phyloP scores from a whole-genome alignment of 2,329 filamentous ascomycete species.

The Ophiostoma himal-ulmi region DNA sequence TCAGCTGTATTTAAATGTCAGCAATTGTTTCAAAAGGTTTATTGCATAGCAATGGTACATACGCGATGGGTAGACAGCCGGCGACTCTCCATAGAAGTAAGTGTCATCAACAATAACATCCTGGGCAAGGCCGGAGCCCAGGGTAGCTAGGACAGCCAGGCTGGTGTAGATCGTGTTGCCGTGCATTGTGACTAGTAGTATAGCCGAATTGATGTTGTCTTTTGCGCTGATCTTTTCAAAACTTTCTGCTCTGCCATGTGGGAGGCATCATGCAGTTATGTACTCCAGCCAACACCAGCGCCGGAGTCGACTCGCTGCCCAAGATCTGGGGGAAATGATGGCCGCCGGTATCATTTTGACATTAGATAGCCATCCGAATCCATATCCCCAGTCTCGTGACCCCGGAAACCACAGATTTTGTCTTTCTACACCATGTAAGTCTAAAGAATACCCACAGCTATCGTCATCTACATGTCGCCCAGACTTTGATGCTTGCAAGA shows the following conservation, averaged over 20 bases:
- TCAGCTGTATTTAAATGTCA: constrained; percentile 28
- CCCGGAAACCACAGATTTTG: neutral
- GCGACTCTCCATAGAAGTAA: constrained; percentile 47
- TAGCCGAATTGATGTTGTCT: neutral
- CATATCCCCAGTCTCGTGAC: constrained; percentile 10
- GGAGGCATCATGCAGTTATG: constrained; percentile 13
- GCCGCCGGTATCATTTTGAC: neutral
- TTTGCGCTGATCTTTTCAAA: constrained; percentile 6
- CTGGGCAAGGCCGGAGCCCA: constrained; percentile 24
- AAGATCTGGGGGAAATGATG: neutral
- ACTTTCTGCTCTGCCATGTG: neutral
- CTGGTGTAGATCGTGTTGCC: constrained; percentile 24
- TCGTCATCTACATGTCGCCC: neutral
- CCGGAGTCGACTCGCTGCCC: neutral
- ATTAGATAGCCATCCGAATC: neutral
- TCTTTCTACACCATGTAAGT: neutral
- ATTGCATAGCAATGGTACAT: neutral
- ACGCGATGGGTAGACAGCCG: constrained; percentile 46
- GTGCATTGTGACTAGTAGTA: neutral
- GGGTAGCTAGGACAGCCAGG: constrained; percentile 33
- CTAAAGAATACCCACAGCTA: constrained; percentile 6
- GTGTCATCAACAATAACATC: constrained; percentile 37
- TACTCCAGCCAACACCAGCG: neutral
- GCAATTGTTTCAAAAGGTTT: neutral
- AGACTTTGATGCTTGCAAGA: neutral